These are phyloP conservation scores for Amaranthus palmeri DNA, from an alignment of 148 eudicot species.

Conservation along the genomic window DNA sequence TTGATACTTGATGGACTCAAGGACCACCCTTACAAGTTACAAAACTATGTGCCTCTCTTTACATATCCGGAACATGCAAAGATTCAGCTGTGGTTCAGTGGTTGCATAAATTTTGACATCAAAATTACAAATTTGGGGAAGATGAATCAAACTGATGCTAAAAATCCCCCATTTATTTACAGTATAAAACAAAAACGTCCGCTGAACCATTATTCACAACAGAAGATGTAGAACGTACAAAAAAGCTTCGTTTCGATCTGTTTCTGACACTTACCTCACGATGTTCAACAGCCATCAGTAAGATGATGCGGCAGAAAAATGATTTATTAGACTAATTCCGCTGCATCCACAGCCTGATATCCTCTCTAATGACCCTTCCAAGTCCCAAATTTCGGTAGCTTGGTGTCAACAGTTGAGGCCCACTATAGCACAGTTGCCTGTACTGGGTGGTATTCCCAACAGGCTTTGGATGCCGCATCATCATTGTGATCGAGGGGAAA, in stretches of 20 bases:
- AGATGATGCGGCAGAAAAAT: background rate
- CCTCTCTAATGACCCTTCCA: slow-evolving; percentile 49
- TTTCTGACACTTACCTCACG: background rate
- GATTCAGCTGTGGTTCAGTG: no score
- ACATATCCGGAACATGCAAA: no score
- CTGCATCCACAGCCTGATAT: slow-evolving; percentile 65
- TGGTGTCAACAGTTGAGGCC: slow-evolving; percentile 25
- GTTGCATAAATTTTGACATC: background rate
- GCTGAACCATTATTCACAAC: background rate
- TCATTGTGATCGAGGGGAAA: slow-evolving; percentile 50
- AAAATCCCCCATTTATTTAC: background rate
- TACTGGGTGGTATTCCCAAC: slow-evolving; percentile 43
- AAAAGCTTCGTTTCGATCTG: no score
- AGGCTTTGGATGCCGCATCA: slow-evolving; percentile 43
- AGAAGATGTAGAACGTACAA: background rate
- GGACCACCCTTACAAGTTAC: no score
- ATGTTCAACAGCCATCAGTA: background rate
- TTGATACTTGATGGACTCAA: no score
- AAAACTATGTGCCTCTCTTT: no score
- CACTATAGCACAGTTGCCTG: slow-evolving; percentile 39
- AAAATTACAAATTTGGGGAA: background rate
- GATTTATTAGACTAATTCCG: slow-evolving; percentile 17
- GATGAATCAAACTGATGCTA: background rate
- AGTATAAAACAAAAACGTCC: background rate
- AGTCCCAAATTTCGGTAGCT: slow-evolving; percentile 25